Percentiles rank a stretch among this genome's conserved stretches.
phyloP scores from a whole-genome alignment of 1,284 basidiomycete species.

The Microbotryum intermedium region DNA sequence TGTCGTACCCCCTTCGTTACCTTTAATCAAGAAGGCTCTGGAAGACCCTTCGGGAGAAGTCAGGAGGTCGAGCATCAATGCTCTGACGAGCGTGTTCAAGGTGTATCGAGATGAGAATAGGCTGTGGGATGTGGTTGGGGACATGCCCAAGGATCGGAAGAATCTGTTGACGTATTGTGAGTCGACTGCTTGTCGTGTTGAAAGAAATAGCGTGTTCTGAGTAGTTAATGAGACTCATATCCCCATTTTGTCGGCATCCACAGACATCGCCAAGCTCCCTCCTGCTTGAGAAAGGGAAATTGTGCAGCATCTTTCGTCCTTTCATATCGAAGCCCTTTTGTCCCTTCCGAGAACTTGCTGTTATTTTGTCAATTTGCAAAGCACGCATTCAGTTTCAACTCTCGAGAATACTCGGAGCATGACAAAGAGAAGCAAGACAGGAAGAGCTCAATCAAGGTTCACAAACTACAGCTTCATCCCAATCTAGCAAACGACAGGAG shows the following conservation, averaged over 20 bases:
- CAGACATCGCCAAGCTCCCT: too few species aligned
- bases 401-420: too few species aligned
- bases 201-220: background rate
- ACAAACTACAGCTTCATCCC: too few species aligned
- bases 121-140: constrained; percentile 64
- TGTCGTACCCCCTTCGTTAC: constrained; percentile 62
- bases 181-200: background rate
- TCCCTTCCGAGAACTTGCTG: too few species aligned
- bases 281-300: too few species aligned
- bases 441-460: too few species aligned
- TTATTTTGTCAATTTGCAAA: too few species aligned
- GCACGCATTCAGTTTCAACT: too few species aligned
- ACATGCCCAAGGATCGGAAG: constrained; percentile 58
- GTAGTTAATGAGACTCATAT: background rate
- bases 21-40: constrained; percentile 60
- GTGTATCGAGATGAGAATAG: constrained; percentile 69
- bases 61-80: constrained; percentile 66
- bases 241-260: background rate
- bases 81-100: constrained; percentile 68
- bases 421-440: too few species aligned
- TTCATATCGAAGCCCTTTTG: too few species aligned
- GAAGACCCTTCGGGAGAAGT: constrained; percentile 65
- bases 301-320: too few species aligned
- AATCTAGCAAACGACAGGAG: too few species aligned
- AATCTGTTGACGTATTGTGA: constrained; percentile 62